Percentiles rank a stretch among this genome's conserved stretches.
phyloP scores from a whole-genome alignment of 768 basidiomycete genomes.

The Tulasnella sp. region DNA sequence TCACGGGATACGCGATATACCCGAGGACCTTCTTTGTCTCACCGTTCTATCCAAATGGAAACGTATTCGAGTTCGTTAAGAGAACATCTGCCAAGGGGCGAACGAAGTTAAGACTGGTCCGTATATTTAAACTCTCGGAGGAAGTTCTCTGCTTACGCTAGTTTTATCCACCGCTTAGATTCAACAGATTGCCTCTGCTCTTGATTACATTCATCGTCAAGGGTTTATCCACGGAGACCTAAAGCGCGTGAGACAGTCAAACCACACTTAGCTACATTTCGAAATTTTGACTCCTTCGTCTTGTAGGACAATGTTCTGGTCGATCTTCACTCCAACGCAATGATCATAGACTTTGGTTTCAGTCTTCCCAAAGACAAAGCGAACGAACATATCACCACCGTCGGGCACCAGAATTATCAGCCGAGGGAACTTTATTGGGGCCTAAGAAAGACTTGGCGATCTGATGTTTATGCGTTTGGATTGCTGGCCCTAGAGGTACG shows the following conservation, averaged over 20 bases:
- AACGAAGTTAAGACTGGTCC: not conserved
- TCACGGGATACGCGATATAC: not conserved
- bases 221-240: not conserved
- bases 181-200: not conserved
- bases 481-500: not conserved
- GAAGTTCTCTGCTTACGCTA: not conserved
- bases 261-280: not conserved
- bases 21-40: constrained; percentile 1
- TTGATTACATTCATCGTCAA: not conserved
- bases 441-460: not conserved
- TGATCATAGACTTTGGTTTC: not conserved
- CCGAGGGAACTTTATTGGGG: not conserved
- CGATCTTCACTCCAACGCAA: not conserved
- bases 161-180: not conserved
- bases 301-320: not conserved
- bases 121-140: not conserved
- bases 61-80: constrained; percentile 2
- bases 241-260: not conserved
- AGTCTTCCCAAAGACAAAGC: not conserved
- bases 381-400: not conserved
- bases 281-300: not conserved
- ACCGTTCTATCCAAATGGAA: constrained; percentile 3
- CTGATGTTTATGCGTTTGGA: not conserved
- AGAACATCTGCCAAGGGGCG: not conserved
- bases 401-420: not conserved